Evolutionary conservation across 345 rosid genomes (phyloP), one percentile per base, ranked within the genome.

Genomic region (Heritiera littoralis): DNA sequence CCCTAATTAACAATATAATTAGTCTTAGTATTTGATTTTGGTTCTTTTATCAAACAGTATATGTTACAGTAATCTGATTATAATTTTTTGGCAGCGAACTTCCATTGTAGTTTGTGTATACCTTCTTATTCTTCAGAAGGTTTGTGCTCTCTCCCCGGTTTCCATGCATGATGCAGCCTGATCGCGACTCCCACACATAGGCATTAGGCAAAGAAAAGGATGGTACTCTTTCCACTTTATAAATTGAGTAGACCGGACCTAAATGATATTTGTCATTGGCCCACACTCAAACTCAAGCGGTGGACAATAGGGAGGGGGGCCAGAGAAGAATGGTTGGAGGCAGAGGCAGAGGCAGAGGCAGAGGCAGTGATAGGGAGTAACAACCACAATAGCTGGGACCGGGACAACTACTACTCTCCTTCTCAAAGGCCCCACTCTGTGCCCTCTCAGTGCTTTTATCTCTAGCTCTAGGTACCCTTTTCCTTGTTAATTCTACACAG

Each of bases 381-480:
- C 38, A 10, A 60, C 65, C 14, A 23, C 0, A 9, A 60, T n/a
- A 7, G 14, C 40, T 59, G 64, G 64, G 32, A 23, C 32, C 4
- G n/a, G 7, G 12, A 60, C 38, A 61, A 61, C 17, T 1, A 12
- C 40, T 10, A 28, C 66, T 30, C 66, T 61, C 66, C 66, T 61
- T 61, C 66, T 61, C 18, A 28, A 61, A 28, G 66, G 66, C 66
- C 66, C 66, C 66, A 61, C 35, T 59, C 32, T 59, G 12, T 20
- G 63, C 30, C 30, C 63, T n/a, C 63, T 41, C 66, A 61, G 18
- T 61, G 66, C 66, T 61, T 61, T 61, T 23, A 61, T 11, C 35
- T 28, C 35, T 61, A 61, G 66, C 35, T 28, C 35, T 61, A 61
- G 66, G 17, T 59, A 8, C 40, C 7, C 66, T 56, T 12, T 61